Conservation (phyloP, 257 asterid genomes). For the Nyctanthes arbortristis region DNA sequence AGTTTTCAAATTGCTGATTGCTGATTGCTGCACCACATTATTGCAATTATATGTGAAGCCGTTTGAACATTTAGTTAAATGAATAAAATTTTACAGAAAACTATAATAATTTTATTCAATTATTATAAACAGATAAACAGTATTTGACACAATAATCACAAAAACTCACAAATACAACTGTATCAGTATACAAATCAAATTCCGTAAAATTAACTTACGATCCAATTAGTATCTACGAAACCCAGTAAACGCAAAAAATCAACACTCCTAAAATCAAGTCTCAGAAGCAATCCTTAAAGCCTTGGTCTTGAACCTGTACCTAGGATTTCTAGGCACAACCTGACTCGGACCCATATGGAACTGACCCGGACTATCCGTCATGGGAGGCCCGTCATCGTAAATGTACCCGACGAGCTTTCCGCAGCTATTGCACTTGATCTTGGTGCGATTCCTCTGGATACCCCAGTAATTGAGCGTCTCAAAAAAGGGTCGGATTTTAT, state of each 20-base stretch:
- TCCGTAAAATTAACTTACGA: not conserved
- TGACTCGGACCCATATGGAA: slow-evolving; percentile 89
- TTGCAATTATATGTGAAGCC: too few species aligned
- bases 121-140: not conserved
- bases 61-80: too few species aligned
- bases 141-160: not conserved
- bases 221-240: slow-evolving; percentile 20
- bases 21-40: not conserved
- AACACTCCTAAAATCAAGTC: slow-evolving; percentile 42
- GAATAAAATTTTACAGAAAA: not conserved
- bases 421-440: slow-evolving; percentile 57
- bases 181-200: slow-evolving; percentile 3
- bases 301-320: slow-evolving; percentile 79
- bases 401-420: slow-evolving; percentile 63
- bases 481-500: slow-evolving; percentile 71
- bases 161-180: not conserved
- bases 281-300: slow-evolving; percentile 52
- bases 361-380: slow-evolving; percentile 70
- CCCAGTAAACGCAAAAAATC: not conserved
- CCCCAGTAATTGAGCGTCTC: slow-evolving; percentile 91
- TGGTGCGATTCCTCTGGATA: slow-evolving; percentile 70
- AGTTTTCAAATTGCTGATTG: too few species aligned
- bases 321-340: slow-evolving; percentile 81
- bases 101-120: not conserved
- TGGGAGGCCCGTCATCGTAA: slow-evolving; percentile 88